Conservation (phyloP, 2,329 filamentous ascomycete species). For the Escovopsis sp. region DNA sequence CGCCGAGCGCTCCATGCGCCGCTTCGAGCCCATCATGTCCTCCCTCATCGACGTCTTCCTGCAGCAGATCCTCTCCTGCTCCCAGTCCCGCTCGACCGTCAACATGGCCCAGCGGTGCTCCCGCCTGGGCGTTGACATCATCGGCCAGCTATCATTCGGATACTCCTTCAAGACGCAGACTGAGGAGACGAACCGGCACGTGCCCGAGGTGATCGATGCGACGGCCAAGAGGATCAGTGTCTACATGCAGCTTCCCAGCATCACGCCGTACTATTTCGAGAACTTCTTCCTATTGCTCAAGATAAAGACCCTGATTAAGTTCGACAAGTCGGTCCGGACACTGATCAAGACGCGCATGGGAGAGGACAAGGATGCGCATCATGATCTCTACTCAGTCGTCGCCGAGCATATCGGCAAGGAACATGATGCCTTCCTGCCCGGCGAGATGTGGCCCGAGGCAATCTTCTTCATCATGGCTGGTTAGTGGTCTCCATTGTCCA, state of each 20-base stretch:
- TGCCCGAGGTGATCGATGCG: not conserved
- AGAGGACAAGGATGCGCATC: not conserved
- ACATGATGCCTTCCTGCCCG: not conserved
- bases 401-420: not conserved
- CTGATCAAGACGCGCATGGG: slow-evolving; percentile 1
- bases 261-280: not conserved
- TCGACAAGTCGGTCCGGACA: not conserved
- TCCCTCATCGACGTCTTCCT: slow-evolving; percentile 1
- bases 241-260: slow-evolving; percentile 1
- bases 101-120: not conserved
- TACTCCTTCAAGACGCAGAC: slow-evolving; percentile 2
- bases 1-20: slow-evolving; percentile 1
- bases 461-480: slow-evolving; percentile 4
- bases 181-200: not conserved
- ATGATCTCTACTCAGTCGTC: slow-evolving; percentile 1
- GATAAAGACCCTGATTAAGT: not conserved
- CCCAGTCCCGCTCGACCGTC: not conserved
- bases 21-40: slow-evolving; percentile 1
- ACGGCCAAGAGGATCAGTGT: not conserved
- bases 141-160: slow-evolving; percentile 2
- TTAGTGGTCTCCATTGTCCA: not conserved
- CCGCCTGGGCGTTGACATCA: slow-evolving; percentile 1
- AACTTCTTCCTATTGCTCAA: not conserved
- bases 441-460: slow-evolving; percentile 1
- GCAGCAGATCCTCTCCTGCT: not conserved